phyloP scores from a whole-genome alignment of 2,329 filamentous ascomycete genomes.

The Cercospora sp. region DNA sequence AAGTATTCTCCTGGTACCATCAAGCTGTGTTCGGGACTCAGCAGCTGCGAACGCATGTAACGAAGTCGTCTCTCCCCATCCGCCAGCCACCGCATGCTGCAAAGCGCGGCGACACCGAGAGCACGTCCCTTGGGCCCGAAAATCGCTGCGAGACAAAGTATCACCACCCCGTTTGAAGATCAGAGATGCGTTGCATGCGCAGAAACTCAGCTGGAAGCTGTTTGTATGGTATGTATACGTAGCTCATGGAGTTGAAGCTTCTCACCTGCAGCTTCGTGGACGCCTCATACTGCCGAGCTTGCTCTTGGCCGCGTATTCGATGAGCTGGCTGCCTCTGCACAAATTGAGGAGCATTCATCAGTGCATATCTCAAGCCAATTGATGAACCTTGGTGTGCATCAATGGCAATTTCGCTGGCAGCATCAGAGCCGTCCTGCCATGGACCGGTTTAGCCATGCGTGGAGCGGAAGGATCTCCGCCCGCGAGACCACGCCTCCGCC shows the following conservation, averaged over 20 bases:
- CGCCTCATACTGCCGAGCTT: not conserved
- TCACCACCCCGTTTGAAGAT: not conserved
- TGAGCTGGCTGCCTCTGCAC: not conserved
- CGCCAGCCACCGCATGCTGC: not conserved
- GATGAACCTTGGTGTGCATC: not conserved
- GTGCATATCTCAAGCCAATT: not conserved
- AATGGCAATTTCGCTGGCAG: not conserved
- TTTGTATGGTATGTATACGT: not conserved
- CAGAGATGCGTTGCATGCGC: not conserved
- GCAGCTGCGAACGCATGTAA: slow-evolving; percentile 1
- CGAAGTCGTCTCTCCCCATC: not conserved
- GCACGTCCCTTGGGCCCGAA: not conserved
- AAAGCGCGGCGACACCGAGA: not conserved
- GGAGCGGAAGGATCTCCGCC: slow-evolving; percentile 1
- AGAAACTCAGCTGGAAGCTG: not conserved
- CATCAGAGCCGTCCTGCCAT: not conserved
- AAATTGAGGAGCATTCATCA: not conserved
- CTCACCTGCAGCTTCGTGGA: not conserved
- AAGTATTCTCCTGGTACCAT: not conserved
- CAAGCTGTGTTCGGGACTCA: not conserved
- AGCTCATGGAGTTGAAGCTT: slow-evolving; percentile 4
- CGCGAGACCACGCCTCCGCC: not conserved
- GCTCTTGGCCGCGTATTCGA: not conserved
- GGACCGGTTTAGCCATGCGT: not conserved
- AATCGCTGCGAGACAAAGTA: not conserved